Percentiles rank a stretch among this genome's conserved stretches.
Conservation (phyloP, 1,139 yeast genomes). For the Dujonia santamariae region DNA sequence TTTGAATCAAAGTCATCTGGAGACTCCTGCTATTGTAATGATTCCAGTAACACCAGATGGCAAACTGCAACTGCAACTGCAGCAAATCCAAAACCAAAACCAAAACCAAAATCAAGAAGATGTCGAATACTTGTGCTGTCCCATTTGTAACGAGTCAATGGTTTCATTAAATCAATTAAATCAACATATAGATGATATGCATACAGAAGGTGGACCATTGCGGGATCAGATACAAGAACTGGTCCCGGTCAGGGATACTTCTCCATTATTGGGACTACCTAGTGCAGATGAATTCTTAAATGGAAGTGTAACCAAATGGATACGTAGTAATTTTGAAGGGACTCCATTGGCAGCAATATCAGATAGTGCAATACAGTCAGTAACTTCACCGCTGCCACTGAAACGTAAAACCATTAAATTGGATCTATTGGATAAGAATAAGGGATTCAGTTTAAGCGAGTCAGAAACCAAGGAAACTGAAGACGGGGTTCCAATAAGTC, state of each 20-base stretch:
- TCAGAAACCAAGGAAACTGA: background rate
- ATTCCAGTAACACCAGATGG: background rate
- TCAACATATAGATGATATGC: constrained; percentile 70
- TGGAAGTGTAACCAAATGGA: constrained; percentile 22
- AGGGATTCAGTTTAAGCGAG: constrained; percentile 28
- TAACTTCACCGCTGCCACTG: constrained; percentile 9
- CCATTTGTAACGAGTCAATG: constrained; percentile 68
- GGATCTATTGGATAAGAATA: constrained; percentile 33
- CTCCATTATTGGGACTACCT: background rate
- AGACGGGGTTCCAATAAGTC: background rate
- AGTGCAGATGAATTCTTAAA: constrained; percentile 16
- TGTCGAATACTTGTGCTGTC: constrained; percentile 48
- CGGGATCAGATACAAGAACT: too few species aligned
- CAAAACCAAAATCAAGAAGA: background rate
- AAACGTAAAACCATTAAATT: constrained; percentile 27
- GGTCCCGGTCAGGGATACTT: too few species aligned
- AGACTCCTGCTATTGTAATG: too few species aligned
- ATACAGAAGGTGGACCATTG: constrained; percentile 21
- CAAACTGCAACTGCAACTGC: background rate
- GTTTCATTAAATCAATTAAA: constrained; percentile 56
- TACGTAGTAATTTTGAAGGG: constrained; percentile 13
- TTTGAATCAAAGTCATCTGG: too few species aligned
- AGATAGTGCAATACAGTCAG: constrained; percentile 1
- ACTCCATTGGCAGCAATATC: too few species aligned
- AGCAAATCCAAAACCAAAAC: background rate